Conservation (phyloP, 2,329 filamentous ascomycete genomes). For the Colletotrichum sansevieriae region DNA sequence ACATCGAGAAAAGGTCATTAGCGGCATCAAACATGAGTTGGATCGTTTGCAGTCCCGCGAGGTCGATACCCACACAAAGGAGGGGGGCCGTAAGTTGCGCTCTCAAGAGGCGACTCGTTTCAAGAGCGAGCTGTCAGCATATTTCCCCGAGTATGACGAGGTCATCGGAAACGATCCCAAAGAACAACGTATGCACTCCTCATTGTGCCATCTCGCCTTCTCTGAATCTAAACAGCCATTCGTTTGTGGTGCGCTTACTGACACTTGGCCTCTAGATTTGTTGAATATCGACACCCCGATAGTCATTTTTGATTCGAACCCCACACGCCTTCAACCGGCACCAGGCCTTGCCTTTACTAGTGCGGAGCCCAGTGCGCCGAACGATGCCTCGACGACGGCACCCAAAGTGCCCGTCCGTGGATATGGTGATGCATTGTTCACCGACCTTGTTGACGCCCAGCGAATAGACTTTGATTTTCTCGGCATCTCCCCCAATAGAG, state of each 20-base stretch:
- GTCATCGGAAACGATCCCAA: constrained; percentile 88
- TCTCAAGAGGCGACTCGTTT: constrained; percentile 88
- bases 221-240: background rate
- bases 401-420: constrained; percentile 59
- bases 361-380: background rate
- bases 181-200: constrained; percentile 74
- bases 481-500: constrained; percentile 59
- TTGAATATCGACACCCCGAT: constrained; percentile 81
- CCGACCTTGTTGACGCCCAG: constrained; percentile 68
- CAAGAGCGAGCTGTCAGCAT: constrained; percentile 91
- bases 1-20: constrained; percentile 69
- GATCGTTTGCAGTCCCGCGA: constrained; percentile 65
- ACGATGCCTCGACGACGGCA: constrained; percentile 19
- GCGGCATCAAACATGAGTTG: constrained; percentile 73
- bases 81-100: constrained; percentile 82
- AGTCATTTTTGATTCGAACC: constrained; percentile 71
- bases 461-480: constrained; percentile 69
- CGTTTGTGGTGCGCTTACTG: constrained; percentile 13
- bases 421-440: constrained; percentile 69
- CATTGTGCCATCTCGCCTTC: background rate
- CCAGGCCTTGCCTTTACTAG: constrained; percentile 32
- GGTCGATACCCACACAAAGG: constrained; percentile 58
- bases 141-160: constrained; percentile 95
- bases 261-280: constrained; percentile 68
- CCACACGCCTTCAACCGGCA: constrained; percentile 42